A percentile compares a stretch with the other conserved stretches of the same genome.
phyloP scores from a whole-genome alignment of 2,329 filamentous ascomycete species.

The Fusarium longipes region DNA sequence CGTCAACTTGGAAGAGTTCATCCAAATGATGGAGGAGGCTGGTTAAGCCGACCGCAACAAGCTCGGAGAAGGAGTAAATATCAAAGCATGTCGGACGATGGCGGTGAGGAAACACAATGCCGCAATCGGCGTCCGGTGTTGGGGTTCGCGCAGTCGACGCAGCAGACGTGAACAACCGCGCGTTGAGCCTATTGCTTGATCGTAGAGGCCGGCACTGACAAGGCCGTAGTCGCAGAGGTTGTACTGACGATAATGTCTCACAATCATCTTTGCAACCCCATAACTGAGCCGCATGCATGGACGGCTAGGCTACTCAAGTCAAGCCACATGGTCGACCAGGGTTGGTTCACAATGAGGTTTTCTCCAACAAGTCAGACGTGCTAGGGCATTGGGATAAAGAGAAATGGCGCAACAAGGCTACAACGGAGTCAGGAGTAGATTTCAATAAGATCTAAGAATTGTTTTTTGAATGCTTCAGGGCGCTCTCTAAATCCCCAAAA shows the following conservation, averaged over 20 bases:
- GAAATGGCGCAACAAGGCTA: slow-evolving; percentile 29
- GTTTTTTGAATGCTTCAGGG: slow-evolving; percentile 48
- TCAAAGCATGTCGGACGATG: slow-evolving; percentile 17
- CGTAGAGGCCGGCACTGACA: background rate
- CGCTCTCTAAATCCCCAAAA: slow-evolving; percentile 49
- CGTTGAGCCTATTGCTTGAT: background rate
- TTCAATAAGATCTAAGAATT: slow-evolving; percentile 50
- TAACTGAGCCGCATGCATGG: slow-evolving; percentile 8
- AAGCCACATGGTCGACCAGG: background rate
- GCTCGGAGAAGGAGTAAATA: slow-evolving; percentile 1
- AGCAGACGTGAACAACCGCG: background rate
- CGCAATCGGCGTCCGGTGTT: background rate
- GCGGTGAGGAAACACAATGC: background rate
- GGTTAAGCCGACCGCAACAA: slow-evolving; percentile 43
- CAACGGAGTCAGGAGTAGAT: slow-evolving; percentile 41
- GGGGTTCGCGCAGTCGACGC: background rate
- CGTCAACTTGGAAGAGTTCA: slow-evolving; percentile 76
- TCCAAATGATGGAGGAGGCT: slow-evolving; percentile 68
- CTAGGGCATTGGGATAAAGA: slow-evolving; percentile 4
- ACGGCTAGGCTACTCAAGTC: slow-evolving; percentile 1
- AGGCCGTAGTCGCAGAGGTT: background rate
- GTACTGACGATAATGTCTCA: slow-evolving; percentile 2
- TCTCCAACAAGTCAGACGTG: slow-evolving; percentile 10
- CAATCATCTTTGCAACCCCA: background rate
- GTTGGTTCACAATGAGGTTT: background rate